Base-by-base conservation (phyloP, 2,329 filamentous ascomycete genomes). In the Scolecobasidium constrictum region DNA sequence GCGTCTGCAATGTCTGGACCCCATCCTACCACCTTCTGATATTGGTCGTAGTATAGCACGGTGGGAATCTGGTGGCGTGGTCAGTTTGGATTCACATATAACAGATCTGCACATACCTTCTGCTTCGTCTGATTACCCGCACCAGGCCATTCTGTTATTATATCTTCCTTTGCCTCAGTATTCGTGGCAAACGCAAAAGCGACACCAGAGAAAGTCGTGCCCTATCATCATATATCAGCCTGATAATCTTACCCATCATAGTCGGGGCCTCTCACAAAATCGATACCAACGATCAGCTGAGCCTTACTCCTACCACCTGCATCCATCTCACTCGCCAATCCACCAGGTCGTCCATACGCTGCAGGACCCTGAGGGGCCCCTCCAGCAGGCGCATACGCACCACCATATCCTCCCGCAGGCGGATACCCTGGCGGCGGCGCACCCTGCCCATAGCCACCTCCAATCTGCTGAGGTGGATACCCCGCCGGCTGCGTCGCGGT, bases 21-120 rank as follows among this genome's bases (percentile, higher is more conserved):
- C 92, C 92, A 98, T 54, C 92, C 92, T n/a, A 96, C 92, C 38
- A 98, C 92, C 65, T 96, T 95, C 59, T 98, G 92, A 64, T 95
- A 94, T 66, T 96, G 90, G 60, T 98, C 92, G 61, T 98, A 98
- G 71, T 98, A 98, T 47, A 98, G 77, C n/a, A 98, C 92, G 12
- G 92, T 96, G 13, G 92, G 92, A 54, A 98, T 96, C 92, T 94
- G 56, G 16, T 17, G 18, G 18, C 28, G 19, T 13, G 20, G 37
- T 45, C 44, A 33, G 16, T 6, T 22, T 44, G 13, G n/a, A 11
- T n/a, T 17, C 6, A 5, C 1, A 16, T 16, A 18, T 16, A 23
- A 37, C 12, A 31, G 15, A 31, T 9, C 26, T 17, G n/a, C 46
- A 49, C 50, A 46, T 62, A 94, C 90, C 82, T 98, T 98, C 68